Evolutionary conservation across 2,329 filamentous ascomycete genomes (phyloP).

Genomic region (Coniochaeta sp.): DNA sequence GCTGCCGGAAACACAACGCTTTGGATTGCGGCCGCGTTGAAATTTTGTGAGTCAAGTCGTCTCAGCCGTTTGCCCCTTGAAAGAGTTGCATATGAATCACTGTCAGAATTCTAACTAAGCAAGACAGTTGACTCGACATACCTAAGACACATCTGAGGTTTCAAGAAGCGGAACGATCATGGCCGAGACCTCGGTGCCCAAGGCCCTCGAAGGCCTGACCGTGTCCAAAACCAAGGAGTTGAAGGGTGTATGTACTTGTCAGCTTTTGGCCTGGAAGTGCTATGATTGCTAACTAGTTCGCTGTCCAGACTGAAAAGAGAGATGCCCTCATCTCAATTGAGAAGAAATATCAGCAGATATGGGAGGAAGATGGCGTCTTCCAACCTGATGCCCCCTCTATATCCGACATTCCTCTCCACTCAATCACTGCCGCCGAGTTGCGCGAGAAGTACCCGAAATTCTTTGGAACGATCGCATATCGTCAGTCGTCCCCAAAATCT

Average conservation of each 20-base stretch:
- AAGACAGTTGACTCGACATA: neutral
- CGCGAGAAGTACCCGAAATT: constrained; percentile 83
- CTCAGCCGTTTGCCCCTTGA: neutral
- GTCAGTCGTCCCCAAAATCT: constrained; percentile 22
- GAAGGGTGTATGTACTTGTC: constrained; percentile 31
- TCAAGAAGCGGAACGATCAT: constrained; percentile 24
- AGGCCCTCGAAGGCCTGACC: constrained; percentile 42
- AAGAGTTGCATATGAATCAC: neutral
- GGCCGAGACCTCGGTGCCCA: constrained; percentile 33
- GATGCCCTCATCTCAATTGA: constrained; percentile 75
- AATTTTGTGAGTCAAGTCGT: constrained; percentile 3
- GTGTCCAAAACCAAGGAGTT: constrained; percentile 55
- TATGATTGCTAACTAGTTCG: constrained; percentile 27
- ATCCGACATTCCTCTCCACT: constrained; percentile 67
- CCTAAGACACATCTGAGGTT: neutral
- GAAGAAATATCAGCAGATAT: constrained; percentile 82
- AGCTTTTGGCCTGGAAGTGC: neutral
- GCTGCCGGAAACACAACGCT: neutral
- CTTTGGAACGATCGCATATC: constrained; percentile 57
- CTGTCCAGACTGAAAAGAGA: constrained; percentile 63
- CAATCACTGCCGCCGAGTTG: constrained; percentile 65
- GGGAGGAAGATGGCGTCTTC: constrained; percentile 73
- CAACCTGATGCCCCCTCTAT: constrained; percentile 77
- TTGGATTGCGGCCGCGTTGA: neutral
- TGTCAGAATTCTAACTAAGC: neutral